phyloP scores from a whole-genome alignment of 2,329 filamentous ascomycete genomes.

The Graphilbum fragrans region DNA sequence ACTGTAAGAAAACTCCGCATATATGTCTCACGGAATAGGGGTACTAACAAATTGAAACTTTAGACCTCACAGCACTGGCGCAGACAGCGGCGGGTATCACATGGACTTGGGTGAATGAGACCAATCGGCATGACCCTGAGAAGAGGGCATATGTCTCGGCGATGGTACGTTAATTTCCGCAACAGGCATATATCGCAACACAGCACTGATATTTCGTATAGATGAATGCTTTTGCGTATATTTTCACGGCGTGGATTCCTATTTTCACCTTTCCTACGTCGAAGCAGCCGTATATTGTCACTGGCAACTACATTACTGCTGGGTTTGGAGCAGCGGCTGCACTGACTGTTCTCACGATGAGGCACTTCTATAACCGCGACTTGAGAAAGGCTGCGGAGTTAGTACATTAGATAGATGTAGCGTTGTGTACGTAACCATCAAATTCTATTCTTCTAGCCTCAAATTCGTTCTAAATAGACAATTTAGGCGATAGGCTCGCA shows the following conservation, averaged over 20 bases:
- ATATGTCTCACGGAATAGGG: too few species aligned
- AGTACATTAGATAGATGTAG: too few species aligned
- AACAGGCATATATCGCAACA: too few species aligned
- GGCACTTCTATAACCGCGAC: slow-evolving; percentile 13
- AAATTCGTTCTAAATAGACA: too few species aligned
- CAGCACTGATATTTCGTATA: too few species aligned
- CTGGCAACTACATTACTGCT: slow-evolving; percentile 17
- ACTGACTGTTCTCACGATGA: slow-evolving; percentile 10
- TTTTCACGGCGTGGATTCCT: slow-evolving; percentile 17
- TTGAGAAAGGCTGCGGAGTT: slow-evolving; percentile 1
- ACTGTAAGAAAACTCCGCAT: slow-evolving; percentile 8
- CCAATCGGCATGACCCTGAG: slow-evolving; percentile 14
- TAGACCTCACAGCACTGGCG: slow-evolving; percentile 13
- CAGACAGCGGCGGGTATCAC: slow-evolving; percentile 13
- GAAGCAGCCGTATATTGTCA: slow-evolving; percentile 17
- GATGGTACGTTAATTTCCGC: slow-evolving; percentile 7
- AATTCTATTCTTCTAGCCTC: too few species aligned
- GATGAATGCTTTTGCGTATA: slow-evolving; percentile 18
- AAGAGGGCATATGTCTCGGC: slow-evolving; percentile 17
- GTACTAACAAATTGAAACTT: not conserved
- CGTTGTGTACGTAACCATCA: too few species aligned
- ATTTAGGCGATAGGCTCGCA: too few species aligned
- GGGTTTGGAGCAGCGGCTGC: slow-evolving; percentile 12
- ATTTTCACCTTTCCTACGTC: slow-evolving; percentile 18
- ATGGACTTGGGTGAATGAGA: slow-evolving; percentile 17